These are phyloP conservation scores for Hyaloscypha hepaticicola DNA, from an alignment of 495 filamentous ascomycete genomes.

Conservation along the genomic window DNA sequence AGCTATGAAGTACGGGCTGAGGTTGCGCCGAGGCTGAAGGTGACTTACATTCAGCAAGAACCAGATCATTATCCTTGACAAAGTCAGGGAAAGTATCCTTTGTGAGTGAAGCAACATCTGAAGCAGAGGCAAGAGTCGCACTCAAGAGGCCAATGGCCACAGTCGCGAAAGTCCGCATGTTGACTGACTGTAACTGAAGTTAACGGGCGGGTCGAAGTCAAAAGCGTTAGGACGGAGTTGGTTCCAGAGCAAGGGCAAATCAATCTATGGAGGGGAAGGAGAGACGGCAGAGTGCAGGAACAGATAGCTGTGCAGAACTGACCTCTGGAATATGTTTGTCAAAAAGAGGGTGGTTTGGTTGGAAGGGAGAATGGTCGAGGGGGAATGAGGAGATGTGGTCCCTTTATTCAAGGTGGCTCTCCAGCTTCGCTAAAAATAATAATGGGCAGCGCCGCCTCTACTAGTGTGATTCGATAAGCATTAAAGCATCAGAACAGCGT, in stretches of 20 bases:
- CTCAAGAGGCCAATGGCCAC: conserved; percentile 59
- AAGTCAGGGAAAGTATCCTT: conserved; percentile 84
- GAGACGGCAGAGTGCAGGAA: neutral
- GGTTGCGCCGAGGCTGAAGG: conserved; percentile 14
- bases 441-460: neutral
- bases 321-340: neutral
- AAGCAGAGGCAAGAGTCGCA: conserved; percentile 58
- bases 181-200: conserved; percentile 26
- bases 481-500: conserved; percentile 8
- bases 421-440: conserved; percentile 8
- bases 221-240: conserved; percentile 11
- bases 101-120: conserved; percentile 81
- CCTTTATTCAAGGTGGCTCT: conserved; percentile 20
- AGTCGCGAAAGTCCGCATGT: conserved; percentile 58
- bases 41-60: conserved; percentile 73
- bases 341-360: conserved; percentile 7
- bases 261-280: neutral
- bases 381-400: conserved; percentile 23
- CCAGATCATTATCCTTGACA: conserved; percentile 78
- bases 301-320: neutral
- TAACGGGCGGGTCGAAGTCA: conserved; percentile 6
- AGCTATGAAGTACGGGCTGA: conserved; percentile 17
- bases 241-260: neutral
- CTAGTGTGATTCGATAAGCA: neutral
- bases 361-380: conserved; percentile 5